These are phyloP conservation scores for Ascoidea tarda DNA, from an alignment of 805 yeast species.

Conservation along the genomic window DNA sequence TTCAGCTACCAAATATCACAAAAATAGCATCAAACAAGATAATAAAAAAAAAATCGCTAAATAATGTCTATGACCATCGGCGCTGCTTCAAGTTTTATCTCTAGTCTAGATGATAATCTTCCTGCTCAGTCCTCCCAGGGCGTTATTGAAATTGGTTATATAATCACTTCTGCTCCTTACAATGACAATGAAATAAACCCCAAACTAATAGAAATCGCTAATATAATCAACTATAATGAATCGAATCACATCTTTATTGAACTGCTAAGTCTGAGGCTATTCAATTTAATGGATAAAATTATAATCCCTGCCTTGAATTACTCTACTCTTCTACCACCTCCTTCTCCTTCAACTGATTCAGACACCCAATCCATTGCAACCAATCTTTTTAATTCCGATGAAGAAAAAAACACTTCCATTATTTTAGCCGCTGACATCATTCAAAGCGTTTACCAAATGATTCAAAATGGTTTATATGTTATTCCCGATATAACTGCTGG, in stretches of 20 bases:
- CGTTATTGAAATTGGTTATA: neutral
- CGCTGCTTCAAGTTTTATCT: neutral
- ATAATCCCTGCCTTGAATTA: neutral
- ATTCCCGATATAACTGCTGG: neutral
- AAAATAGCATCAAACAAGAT: too few species aligned
- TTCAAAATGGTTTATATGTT: neutral
- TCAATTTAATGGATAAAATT: neutral
- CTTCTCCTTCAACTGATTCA: neutral
- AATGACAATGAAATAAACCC: neutral
- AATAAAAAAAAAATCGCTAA: too few species aligned
- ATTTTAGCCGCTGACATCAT: neutral
- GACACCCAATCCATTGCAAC: neutral
- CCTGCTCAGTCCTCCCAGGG: neutral
- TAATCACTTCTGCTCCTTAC: neutral
- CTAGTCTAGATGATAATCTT: neutral
- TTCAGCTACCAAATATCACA: too few species aligned
- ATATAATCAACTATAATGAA: neutral
- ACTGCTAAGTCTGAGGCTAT: neutral
- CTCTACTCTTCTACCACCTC: neutral
- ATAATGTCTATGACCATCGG: neutral
- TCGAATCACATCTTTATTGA: neutral
- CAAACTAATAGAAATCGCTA: neutral
- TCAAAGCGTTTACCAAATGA: neutral
- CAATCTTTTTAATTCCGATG: neutral
- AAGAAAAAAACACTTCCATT: neutral